Evolutionary conservation across 129 eudicot genomes (phyloP).

Genomic region (Kitagawia praeruptora): DNA sequence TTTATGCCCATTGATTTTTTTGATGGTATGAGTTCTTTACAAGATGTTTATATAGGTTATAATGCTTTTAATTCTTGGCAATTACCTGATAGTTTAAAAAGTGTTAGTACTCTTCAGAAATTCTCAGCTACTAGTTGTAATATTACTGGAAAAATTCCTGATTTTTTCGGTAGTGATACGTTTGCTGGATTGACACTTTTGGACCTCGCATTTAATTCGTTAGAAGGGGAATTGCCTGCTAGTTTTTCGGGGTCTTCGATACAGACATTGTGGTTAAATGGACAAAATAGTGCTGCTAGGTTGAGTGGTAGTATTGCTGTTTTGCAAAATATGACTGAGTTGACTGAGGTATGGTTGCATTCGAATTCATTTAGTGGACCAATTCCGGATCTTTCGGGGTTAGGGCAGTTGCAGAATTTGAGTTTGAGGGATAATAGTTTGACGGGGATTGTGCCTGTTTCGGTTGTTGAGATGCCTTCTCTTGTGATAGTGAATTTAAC

Average conservation of each 20-base stretch:
- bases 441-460: constrained; percentile 63
- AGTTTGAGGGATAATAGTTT: constrained; percentile 64
- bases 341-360: constrained; percentile 60
- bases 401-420: constrained; percentile 38
- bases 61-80: constrained; percentile 35
- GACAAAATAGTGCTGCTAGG: constrained; percentile 37
- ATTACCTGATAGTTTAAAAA: constrained; percentile 42
- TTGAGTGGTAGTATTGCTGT: constrained; percentile 55
- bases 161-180: constrained; percentile 37
- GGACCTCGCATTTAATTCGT: constrained; percentile 39
- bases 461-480: constrained; percentile 34
- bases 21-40: constrained; percentile 17
- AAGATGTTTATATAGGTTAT: constrained; percentile 5
- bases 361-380: constrained; percentile 59
- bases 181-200: constrained; percentile 45
- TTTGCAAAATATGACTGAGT: constrained; percentile 59
- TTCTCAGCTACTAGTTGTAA: constrained; percentile 60
- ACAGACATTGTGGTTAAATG: constrained; percentile 70
- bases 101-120: constrained; percentile 31
- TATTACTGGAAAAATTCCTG: constrained; percentile 57
- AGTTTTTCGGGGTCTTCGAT: constrained; percentile 48
- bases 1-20: constrained; percentile 26
- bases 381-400: constrained; percentile 57
- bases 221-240: constrained; percentile 54
- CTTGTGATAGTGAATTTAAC: constrained; percentile 52